Evolutionary conservation across 192 early-diverging fungal species (phyloP).

Genomic region (Thoreauomyces humboldtii): DNA sequence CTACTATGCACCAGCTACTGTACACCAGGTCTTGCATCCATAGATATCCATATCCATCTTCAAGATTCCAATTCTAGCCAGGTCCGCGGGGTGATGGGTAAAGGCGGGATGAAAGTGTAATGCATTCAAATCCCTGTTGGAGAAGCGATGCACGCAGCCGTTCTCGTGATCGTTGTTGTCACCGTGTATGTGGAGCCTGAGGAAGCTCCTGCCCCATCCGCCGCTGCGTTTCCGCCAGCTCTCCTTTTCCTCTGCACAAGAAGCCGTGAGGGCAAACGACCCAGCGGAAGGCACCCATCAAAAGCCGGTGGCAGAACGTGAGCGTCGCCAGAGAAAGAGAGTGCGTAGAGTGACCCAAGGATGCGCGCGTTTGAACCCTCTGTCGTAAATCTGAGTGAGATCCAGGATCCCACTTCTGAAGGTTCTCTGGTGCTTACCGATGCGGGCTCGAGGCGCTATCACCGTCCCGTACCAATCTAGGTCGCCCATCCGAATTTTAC

Average conservation of each 20-base stretch:
- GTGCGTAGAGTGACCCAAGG: conserved; percentile 1
- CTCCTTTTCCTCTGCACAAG: background rate
- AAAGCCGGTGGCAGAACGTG: background rate
- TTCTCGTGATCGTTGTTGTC: too few relatives aligned
- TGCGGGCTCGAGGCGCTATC: conserved; percentile 2
- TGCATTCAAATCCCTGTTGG: too few relatives aligned
- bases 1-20: too few relatives aligned
- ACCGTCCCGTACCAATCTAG: conserved; percentile 15
- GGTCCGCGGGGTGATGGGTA: too few relatives aligned
- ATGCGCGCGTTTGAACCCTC: background rate
- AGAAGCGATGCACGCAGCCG: too few relatives aligned
- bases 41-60: too few relatives aligned
- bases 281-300: conserved; percentile 8
- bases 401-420: too few relatives aligned
- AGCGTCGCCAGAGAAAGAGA: background rate
- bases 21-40: too few relatives aligned
- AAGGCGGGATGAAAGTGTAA: too few relatives aligned
- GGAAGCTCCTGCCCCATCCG: background rate
- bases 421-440: background rate
- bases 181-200: background rate
- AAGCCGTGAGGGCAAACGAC: background rate
- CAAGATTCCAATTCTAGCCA: too few relatives aligned
- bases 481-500: background rate
- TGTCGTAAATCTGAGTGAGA: too few relatives aligned
- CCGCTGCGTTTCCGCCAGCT: too few relatives aligned